Conservation (phyloP, 495 filamentous ascomycete genomes). For the Staphylotrichum tortipilum region DNA sequence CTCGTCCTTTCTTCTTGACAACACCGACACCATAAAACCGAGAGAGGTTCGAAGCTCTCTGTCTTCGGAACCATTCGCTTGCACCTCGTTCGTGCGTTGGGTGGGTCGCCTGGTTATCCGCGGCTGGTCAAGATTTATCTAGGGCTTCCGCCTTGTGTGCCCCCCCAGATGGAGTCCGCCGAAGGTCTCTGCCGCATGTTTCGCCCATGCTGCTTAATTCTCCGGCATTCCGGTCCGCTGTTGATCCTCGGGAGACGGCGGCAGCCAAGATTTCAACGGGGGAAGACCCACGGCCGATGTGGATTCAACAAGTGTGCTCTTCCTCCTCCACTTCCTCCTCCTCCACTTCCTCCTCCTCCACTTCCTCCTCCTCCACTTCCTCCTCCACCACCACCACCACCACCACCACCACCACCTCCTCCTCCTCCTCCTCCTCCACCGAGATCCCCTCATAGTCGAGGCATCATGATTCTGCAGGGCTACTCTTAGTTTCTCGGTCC, state of each 20-base stretch:
- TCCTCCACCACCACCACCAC: neutral
- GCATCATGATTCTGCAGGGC: conserved; percentile 7
- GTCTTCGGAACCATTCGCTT: no score
- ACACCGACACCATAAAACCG: no score
- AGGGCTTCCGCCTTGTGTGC: neutral
- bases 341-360: neutral
- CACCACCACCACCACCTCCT: no score
- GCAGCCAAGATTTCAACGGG: conserved; percentile 7
- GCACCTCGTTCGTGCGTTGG: neutral
- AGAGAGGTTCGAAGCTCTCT: no score
- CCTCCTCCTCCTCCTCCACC: neutral
- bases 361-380: neutral
- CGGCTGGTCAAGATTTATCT: neutral
- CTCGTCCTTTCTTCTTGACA: no score
- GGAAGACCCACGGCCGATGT: neutral
- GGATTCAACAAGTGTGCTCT: neutral
- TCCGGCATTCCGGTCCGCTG: conserved; percentile 20
- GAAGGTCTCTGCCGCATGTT: neutral
- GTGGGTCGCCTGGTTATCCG: no score
- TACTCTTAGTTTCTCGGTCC: neutral
- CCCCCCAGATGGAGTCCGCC: neutral
- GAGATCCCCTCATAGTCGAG: conserved; percentile 4
- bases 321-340: neutral
- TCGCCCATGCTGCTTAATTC: conserved; percentile 10
- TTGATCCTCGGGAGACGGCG: conserved; percentile 17